Evolutionary conservation across 2,329 filamentous ascomycete species (phyloP).

Genomic region (Trichophyton verrucosum): DNA sequence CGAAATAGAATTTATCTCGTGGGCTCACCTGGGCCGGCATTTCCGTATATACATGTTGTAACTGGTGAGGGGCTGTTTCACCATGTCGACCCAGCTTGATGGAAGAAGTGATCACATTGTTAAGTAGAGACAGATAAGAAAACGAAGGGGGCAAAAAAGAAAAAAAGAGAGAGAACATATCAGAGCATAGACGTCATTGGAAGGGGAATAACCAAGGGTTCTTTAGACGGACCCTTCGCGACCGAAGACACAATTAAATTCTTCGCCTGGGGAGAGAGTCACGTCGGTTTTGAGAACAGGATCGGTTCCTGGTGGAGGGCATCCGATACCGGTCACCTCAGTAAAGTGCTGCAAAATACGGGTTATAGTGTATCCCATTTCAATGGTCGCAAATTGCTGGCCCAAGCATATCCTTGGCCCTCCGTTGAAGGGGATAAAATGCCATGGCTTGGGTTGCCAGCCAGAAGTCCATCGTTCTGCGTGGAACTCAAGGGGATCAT

Average conservation of each 20-base stretch:
- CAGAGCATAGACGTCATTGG: not conserved
- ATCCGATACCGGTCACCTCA: constrained; percentile 24
- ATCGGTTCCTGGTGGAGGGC: constrained; percentile 23
- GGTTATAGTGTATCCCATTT: constrained; percentile 42
- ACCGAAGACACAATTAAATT: constrained; percentile 29
- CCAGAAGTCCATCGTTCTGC: constrained; percentile 40
- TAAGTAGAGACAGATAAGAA: not conserved
- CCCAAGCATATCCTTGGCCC: constrained; percentile 45
- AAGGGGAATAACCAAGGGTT: not conserved
- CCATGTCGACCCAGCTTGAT: not conserved
- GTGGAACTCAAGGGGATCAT: constrained; percentile 34
- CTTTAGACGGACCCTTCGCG: not conserved
- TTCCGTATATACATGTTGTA: not conserved
- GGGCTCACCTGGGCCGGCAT: not conserved
- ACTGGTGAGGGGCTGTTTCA: not conserved
- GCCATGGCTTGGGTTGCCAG: constrained; percentile 42
- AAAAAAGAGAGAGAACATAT: not conserved
- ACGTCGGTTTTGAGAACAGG: constrained; percentile 28
- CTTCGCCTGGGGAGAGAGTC: constrained; percentile 26
- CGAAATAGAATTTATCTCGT: not conserved
- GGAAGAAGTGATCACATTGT: not conserved
- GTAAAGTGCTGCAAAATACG: constrained; percentile 33
- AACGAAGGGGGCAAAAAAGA: not conserved
- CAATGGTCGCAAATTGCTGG: constrained; percentile 48
- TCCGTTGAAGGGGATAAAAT: constrained; percentile 45